Conservation (phyloP, 192 early-diverging fungal genomes). For the Rhizophagus sp. region DNA sequence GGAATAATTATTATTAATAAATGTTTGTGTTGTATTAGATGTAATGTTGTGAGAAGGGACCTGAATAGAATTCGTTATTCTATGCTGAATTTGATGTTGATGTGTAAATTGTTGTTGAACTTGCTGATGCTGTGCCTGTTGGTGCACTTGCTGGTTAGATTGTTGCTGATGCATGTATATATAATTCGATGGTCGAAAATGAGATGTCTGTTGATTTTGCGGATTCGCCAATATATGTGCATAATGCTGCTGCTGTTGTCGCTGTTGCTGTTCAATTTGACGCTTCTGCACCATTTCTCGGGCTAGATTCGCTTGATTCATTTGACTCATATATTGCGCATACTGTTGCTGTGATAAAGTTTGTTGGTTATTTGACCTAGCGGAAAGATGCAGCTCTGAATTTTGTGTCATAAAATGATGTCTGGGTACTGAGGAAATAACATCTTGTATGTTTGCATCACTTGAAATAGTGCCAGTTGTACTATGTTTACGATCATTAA, state of each 20-base stretch:
- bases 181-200: neutral
- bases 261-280: neutral
- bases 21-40: neutral
- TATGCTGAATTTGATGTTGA: constrained; percentile 1
- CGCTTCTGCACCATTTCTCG: neutral
- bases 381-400: neutral
- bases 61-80: neutral
- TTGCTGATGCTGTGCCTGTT: neutral
- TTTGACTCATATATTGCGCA: neutral
- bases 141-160: neutral
- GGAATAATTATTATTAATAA: neutral
- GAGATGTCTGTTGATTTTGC: neutral
- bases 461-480: neutral
- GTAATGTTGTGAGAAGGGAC: neutral
- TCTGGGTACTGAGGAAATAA: neutral
- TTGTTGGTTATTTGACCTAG: neutral
- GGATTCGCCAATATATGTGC: neutral
- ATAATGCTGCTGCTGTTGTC: neutral
- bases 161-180: neutral
- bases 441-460: neutral
- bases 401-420: neutral
- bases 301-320: neutral
- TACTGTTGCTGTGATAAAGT: neutral
- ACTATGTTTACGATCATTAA: neutral
- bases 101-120: neutral